Evolutionary conservation across 2,329 filamentous ascomycete genomes (phyloP).

Genomic region (Verticillium isaacii): DNA sequence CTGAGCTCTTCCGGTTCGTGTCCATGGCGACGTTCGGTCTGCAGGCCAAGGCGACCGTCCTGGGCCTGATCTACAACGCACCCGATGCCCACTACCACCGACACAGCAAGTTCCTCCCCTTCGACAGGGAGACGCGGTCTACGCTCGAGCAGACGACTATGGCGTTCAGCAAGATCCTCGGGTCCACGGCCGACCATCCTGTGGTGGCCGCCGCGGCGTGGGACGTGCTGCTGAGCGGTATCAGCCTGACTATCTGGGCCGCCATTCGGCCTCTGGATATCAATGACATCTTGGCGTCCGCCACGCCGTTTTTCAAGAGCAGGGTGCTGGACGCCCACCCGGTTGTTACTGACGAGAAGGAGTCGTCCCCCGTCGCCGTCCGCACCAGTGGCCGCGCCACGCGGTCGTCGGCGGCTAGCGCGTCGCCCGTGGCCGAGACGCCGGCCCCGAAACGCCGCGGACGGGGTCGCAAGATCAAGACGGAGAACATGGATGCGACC

Average conservation of each 20-base stretch:
- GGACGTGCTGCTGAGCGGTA: conserved; percentile 52
- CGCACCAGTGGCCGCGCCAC: conserved; percentile 4
- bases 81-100: conserved; percentile 43
- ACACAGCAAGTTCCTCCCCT: conserved; percentile 39
- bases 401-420: not conserved
- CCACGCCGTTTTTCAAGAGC: conserved; percentile 23
- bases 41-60: conserved; percentile 37
- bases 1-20: conserved; percentile 40
- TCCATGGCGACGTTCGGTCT: conserved; percentile 37
- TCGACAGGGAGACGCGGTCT: conserved; percentile 38
- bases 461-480: conserved; percentile 19
- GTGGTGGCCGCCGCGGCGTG: conserved; percentile 50
- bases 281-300: conserved; percentile 38
- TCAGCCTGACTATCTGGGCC: conserved; percentile 54
- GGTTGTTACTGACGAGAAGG: not conserved
- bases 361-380: not conserved
- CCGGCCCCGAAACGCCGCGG: conserved; percentile 16
- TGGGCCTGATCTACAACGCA: conserved; percentile 39
- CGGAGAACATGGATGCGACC: conserved; percentile 16
- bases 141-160: conserved; percentile 39
- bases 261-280: conserved; percentile 47
- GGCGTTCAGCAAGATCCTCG: conserved; percentile 39
- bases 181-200: conserved; percentile 51
- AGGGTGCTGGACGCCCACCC: conserved; percentile 1
- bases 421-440: not conserved